Conservation (phyloP, 73 alveolate species). For the Paramecium sonneborni region DNA sequence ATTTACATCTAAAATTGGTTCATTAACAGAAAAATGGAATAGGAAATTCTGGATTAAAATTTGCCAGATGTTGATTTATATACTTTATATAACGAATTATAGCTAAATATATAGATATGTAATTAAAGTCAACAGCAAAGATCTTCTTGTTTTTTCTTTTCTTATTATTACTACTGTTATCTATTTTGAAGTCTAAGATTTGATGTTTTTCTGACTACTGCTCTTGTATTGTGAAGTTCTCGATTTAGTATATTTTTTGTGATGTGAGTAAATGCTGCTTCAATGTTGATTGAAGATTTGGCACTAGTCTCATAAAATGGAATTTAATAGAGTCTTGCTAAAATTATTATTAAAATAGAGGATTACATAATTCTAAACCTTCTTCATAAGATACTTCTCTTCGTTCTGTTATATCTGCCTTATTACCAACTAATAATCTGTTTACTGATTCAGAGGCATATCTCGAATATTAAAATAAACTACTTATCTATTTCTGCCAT, state of each 20-base stretch:
- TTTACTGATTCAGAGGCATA: conserved; percentile 79
- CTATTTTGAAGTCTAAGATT: conserved; percentile 31
- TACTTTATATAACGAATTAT: background rate
- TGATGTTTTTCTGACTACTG: conserved; percentile 44
- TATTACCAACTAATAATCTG: conserved; percentile 88
- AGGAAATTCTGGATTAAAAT: background rate
- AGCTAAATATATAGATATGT: background rate
- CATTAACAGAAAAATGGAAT: background rate
- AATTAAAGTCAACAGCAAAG: conserved; percentile 20
- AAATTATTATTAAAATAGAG: background rate
- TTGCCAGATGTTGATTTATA: conserved; percentile 17
- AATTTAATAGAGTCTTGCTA: conserved; percentile 53
- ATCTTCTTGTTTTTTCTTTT: conserved; percentile 4
- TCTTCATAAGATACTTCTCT: conserved; percentile 87
- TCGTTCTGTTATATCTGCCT: conserved; percentile 82
- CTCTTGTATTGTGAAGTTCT: conserved; percentile 38
- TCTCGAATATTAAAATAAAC: background rate
- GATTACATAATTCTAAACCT: conserved; percentile 70
- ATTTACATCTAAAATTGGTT: conserved; percentile 24
- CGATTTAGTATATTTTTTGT: conserved; percentile 42
- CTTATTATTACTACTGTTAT: background rate
- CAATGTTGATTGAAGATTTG: conserved; percentile 60
- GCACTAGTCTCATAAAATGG: conserved; percentile 66
- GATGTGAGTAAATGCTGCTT: conserved; percentile 57
- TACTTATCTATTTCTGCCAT: conserved; percentile 86